Base-by-base conservation (phyloP, 768 basidiomycete species). In the Lactifluus hygrophoroides region DNA sequence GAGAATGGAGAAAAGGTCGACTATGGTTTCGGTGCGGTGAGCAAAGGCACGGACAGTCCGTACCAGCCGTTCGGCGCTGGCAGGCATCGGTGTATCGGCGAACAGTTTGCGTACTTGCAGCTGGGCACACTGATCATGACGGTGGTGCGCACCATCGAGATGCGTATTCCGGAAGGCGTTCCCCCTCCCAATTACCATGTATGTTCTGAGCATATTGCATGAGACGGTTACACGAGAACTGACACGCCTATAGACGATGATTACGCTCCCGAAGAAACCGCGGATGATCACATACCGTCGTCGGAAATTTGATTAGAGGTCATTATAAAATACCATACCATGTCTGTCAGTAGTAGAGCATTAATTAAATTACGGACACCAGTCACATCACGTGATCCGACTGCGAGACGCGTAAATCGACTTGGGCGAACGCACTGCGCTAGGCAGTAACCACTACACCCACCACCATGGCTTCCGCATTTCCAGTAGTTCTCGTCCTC, bases 1-100 rank as follows among this genome's bases (percentile, higher is more conserved):
- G 84, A 84, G 65, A 71, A 72, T 32, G 88, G 90, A 56, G 91
- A 95, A 72, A 94, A 94, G 76, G 77, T 98, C 60, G 96, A 99
- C 71, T 99, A 87, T 67, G 96, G 96, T 2, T 99, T 91, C 71
- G 96, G 96, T 53, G 82, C 85, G 60, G 89, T 99, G 51, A 90
- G 87, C 75, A 97, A 97, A 75, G 94, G 94, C 50, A 97, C 94
- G 6, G 90, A 94, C 57, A 90, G 87, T 65, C 92, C 91, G 49
- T 97, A 98, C 71, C 90, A 96, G 69, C 96, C 96, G 2, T 99
- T 99, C 67, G 96, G 96, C 61, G 95, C 96, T 51, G 96, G 96
- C 28, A 80, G 90, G 66, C 95, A 97, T 75, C 79, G 94, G 63
- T 98, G 91, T 71, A 94, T 97, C 60, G 91, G 93, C 63, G 93